phyloP scores from a whole-genome alignment of 441 rosid genomes.

The Aquilaria agallochum region DNA sequence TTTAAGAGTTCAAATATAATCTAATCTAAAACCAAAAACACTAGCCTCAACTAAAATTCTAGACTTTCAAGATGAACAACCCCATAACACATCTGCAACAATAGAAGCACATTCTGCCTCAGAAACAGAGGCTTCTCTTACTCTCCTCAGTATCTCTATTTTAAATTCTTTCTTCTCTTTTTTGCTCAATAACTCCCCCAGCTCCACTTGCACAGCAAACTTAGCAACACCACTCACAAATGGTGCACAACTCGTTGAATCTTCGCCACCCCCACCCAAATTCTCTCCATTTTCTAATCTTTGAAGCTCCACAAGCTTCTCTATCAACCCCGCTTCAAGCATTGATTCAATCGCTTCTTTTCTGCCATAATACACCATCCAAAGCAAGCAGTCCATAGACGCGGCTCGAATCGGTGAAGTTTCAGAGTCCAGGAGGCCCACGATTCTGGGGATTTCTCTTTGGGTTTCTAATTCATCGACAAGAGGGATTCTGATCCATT shows the following conservation, averaged over 20 bases:
- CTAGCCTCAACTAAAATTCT: no score
- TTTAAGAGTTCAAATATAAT: no score
- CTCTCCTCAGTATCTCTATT: constrained; percentile 37
- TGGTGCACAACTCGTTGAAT: constrained; percentile 10
- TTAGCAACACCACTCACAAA: constrained; percentile 36
- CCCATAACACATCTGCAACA: constrained; percentile 54
- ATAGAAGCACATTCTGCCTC: constrained; percentile 42
- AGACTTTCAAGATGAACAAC: constrained; percentile 35
- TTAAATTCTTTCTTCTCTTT: constrained; percentile 39
- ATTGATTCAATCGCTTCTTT: constrained; percentile 45
- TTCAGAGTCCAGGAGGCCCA: constrained; percentile 25
- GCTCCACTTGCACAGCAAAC: constrained; percentile 51
- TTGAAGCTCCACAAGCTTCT: constrained; percentile 43
- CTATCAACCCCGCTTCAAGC: constrained; percentile 32
- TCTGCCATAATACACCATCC: constrained; percentile 47
- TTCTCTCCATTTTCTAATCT: constrained; percentile 20
- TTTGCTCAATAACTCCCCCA: constrained; percentile 40
- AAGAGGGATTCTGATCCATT: constrained; percentile 35
- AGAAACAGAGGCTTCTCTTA: constrained; percentile 36
- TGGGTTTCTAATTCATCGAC: constrained; percentile 44
- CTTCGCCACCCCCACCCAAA: not conserved
- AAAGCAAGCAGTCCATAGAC: constrained; percentile 38
- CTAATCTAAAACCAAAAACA: no score
- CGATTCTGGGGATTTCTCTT: constrained; percentile 36
- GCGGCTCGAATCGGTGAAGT: constrained; percentile 18